Conservation (phyloP, 1,284 basidiomycete genomes). For the Ustilago vetiveriae region DNA sequence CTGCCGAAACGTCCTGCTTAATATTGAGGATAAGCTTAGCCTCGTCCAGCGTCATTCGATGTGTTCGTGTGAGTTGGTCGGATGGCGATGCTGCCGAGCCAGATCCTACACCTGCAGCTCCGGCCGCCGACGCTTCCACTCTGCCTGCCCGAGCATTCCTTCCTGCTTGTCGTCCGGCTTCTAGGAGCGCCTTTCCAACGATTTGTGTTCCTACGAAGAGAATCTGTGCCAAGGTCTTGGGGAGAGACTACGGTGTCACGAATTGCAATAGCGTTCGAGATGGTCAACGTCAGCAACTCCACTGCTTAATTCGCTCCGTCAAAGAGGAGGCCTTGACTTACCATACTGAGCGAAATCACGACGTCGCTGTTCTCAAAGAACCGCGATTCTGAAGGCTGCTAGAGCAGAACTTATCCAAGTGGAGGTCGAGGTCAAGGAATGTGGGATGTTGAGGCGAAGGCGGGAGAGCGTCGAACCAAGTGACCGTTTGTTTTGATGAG, state of each 20-base stretch:
- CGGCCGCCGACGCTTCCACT: constrained; percentile 76
- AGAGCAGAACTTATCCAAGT: constrained; percentile 2
- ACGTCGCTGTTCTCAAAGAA: too few species aligned
- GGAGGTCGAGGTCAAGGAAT: constrained; percentile 15
- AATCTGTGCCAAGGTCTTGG: constrained; percentile 80
- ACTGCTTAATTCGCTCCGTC: too few species aligned
- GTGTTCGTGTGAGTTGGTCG: constrained; percentile 72
- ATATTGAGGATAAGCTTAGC: constrained; percentile 92
- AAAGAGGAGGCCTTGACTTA: too few species aligned
- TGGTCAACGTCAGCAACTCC: too few species aligned
- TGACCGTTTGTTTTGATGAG: too few species aligned
- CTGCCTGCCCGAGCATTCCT: constrained; percentile 85
- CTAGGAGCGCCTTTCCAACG: constrained; percentile 88
- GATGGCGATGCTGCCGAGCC: constrained; percentile 60
- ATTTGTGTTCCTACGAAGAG: constrained; percentile 82
- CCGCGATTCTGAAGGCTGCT: too few species aligned
- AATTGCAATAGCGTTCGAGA: too few species aligned
- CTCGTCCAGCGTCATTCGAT: constrained; percentile 95
- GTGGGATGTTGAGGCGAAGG: background rate
- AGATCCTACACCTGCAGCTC: constrained; percentile 72
- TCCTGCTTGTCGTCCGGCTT: constrained; percentile 89
- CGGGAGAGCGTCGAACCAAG: too few species aligned
- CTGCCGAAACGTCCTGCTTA: constrained; percentile 72
- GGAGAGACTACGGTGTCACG: constrained; percentile 57
- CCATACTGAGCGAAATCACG: constrained; percentile 5